These are phyloP conservation scores for Tephrocybe sp. DNA, from an alignment of 768 basidiomycete genomes.

Conservation along the genomic window DNA sequence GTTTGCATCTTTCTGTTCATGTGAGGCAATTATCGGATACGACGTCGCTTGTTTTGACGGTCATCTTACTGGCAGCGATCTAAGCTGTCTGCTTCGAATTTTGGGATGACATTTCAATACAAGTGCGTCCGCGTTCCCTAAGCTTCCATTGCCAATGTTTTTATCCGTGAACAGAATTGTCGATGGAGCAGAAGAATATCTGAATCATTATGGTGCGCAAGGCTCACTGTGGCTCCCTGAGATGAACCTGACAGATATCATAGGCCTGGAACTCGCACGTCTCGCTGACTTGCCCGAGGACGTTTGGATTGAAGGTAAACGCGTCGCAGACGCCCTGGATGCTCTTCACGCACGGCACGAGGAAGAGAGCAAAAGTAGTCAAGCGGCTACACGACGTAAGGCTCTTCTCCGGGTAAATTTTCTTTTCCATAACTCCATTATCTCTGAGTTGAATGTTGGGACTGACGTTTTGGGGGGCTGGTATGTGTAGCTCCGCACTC, in stretches of 20 bases:
- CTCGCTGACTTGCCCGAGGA: conserved; percentile 82
- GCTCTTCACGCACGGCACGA: conserved; percentile 57
- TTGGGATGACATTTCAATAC: conserved; percentile 79
- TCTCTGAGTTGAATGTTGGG: not conserved
- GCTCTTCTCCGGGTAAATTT: conserved; percentile 61
- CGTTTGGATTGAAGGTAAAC: conserved; percentile 61
- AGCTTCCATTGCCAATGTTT: not conserved
- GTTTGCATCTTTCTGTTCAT: conserved; percentile 82
- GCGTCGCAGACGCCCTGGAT: conserved; percentile 59
- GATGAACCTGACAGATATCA: not conserved
- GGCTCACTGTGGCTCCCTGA: not conserved
- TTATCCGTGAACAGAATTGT: conserved; percentile 50
- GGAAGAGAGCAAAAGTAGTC: conserved; percentile 61
- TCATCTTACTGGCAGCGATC: conserved; percentile 41
- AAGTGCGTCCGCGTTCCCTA: conserved; percentile 42
- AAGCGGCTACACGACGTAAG: conserved; percentile 61
- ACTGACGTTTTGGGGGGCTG: not conserved
- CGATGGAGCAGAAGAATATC: conserved; percentile 64
- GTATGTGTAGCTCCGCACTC: conserved; percentile 72
- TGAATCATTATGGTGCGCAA: conserved; percentile 69
- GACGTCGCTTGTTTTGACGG: not conserved
- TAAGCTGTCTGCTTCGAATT: conserved; percentile 49
- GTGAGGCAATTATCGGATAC: conserved; percentile 31
- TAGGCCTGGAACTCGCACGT: conserved; percentile 87
- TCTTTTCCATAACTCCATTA: not conserved